A percentile compares a stretch with the other conserved stretches of the same genome.
Conservation (phyloP, 805 yeast genomes). For the Priceomyces castillae region DNA sequence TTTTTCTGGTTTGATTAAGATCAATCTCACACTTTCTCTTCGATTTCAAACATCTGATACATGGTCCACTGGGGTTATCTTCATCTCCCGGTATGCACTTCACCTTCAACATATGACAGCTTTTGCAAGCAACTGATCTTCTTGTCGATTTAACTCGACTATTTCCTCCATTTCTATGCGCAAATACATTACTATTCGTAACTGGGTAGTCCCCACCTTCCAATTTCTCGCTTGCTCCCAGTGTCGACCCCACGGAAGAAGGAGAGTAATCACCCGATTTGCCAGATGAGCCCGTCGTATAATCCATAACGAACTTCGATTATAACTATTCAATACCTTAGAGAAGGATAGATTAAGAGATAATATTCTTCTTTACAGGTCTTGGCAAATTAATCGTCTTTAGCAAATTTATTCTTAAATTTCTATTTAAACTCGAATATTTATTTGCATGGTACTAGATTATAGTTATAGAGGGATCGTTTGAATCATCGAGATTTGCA, state of each 20-base stretch:
- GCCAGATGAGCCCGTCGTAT: neutral
- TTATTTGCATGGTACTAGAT: too few relatives aligned
- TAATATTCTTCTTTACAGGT: too few relatives aligned
- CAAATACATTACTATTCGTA: neutral
- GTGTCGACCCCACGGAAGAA: constrained; percentile 1
- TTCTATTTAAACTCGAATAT: too few relatives aligned
- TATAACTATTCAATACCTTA: neutral
- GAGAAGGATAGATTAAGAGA: too few relatives aligned
- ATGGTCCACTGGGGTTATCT: constrained; percentile 58
- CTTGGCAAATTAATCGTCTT: too few relatives aligned
- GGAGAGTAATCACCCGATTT: constrained; percentile 1
- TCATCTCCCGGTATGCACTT: constrained; percentile 74
- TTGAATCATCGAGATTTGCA: too few relatives aligned
- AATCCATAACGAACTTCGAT: neutral
- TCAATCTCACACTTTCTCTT: constrained; percentile 67
- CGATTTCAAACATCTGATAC: constrained; percentile 69
- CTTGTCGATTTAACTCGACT: constrained; percentile 5
- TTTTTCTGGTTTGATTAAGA: constrained; percentile 54
- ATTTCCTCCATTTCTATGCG: neutral
- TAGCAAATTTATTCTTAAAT: too few relatives aligned
- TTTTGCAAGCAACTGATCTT: constrained; percentile 49
- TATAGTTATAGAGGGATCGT: too few relatives aligned
- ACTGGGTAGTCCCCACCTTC: neutral
- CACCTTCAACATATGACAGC: constrained; percentile 83
- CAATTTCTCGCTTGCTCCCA: neutral